Evolutionary conservation across 2,329 filamentous ascomycete genomes (phyloP).

Genomic region (Dactylonectria estremocensis): DNA sequence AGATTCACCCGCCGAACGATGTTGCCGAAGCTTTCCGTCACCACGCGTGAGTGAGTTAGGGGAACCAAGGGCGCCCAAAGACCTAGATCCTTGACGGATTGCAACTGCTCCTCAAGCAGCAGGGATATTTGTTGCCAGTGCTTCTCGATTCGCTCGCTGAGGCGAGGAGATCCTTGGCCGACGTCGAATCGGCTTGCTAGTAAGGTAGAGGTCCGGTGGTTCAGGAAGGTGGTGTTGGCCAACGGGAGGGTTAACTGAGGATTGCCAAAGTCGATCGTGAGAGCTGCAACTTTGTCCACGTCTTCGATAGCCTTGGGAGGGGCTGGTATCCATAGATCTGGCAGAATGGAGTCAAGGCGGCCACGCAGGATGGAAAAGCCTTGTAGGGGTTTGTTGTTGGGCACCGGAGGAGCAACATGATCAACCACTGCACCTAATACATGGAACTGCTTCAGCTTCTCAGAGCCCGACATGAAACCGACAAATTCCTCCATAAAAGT

Average conservation of each 20-base stretch:
- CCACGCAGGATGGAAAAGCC: constrained; percentile 70
- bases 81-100: constrained; percentile 43
- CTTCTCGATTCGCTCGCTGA: constrained; percentile 53
- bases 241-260: constrained; percentile 72
- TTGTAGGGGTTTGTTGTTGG: constrained; percentile 50
- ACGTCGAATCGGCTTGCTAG: constrained; percentile 55
- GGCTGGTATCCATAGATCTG: constrained; percentile 60
- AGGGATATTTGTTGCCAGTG: constrained; percentile 57
- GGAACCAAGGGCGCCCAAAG: constrained; percentile 69
- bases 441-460: constrained; percentile 58
- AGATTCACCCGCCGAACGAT: constrained; percentile 78
- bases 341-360: constrained; percentile 57
- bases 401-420: constrained; percentile 60
- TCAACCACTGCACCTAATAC: constrained; percentile 72
- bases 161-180: constrained; percentile 33
- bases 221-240: constrained; percentile 85
- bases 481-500: constrained; percentile 61
- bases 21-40: constrained; percentile 81
- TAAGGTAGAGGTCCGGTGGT: constrained; percentile 74
- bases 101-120: constrained; percentile 38
- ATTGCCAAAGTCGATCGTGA: constrained; percentile 59
- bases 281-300: constrained; percentile 56
- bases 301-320: constrained; percentile 48
- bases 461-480: constrained; percentile 61
- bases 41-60: constrained; percentile 73